A percentile compares a stretch with the other conserved stretches of the same genome.
Evolutionary conservation across 1,284 basidiomycete genomes (phyloP).

Genomic region (Sanguinoderma infundibulare): DNA sequence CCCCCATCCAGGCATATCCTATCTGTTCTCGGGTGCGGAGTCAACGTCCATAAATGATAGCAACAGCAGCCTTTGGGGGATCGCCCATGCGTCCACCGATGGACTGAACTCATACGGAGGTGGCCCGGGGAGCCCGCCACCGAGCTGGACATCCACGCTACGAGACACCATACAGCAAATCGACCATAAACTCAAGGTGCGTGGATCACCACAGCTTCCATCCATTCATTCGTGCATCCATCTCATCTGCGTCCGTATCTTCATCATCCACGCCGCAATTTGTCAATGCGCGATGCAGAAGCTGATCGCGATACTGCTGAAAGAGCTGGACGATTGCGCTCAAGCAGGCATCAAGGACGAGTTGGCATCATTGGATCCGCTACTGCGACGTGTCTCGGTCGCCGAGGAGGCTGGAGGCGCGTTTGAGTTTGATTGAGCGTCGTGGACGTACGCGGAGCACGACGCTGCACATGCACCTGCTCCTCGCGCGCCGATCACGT

Average conservation of each 20-base stretch:
- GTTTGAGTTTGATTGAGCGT: constrained; percentile 28
- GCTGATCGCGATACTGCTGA: constrained; percentile 73
- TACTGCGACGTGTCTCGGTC: constrained; percentile 59
- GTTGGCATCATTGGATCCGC: constrained; percentile 76
- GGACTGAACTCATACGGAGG: constrained; percentile 38
- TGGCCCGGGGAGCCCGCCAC: constrained; percentile 51
- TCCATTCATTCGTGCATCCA: background rate
- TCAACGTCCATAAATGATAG: constrained; percentile 40
- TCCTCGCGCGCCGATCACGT: constrained; percentile 67
- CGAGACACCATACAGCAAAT: constrained; percentile 80
- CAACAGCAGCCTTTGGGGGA: constrained; percentile 68
- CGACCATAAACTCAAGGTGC: constrained; percentile 81
- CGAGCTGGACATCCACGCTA: constrained; percentile 61
- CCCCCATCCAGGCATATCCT: constrained; percentile 81
- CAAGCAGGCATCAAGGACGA: constrained; percentile 82
- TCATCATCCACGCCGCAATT: background rate
- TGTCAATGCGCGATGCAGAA: constrained; percentile 53
- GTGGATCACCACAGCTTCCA: constrained; percentile 25
- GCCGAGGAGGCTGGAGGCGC: constrained; percentile 31
- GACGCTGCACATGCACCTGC: constrained; percentile 62
- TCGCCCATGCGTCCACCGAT: constrained; percentile 59
- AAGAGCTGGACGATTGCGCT: constrained; percentile 83
- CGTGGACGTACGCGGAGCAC: constrained; percentile 43
- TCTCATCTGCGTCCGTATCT: constrained; percentile 2
- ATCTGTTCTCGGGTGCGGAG: constrained; percentile 60